Conservation (phyloP, 345 rosid genomes). For the Alliaria petiolata region DNA sequence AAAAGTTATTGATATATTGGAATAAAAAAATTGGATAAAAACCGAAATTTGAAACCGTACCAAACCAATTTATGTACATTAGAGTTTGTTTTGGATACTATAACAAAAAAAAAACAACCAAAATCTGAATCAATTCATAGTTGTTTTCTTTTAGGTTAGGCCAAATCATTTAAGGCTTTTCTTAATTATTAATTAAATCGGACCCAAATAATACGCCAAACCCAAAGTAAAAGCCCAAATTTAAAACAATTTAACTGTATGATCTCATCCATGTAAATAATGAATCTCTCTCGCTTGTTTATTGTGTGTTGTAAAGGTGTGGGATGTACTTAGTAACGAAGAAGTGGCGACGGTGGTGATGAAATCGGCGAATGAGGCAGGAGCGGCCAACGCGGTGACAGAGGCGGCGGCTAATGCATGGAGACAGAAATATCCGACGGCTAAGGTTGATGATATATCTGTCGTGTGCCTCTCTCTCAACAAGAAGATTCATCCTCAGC, state of each 20-base stretch:
- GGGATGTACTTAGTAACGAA: conserved; percentile 76
- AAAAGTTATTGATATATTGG: too few relatives aligned
- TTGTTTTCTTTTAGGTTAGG: neutral
- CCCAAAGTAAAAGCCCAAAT: neutral
- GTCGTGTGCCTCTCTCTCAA: conserved; percentile 58
- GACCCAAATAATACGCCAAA: neutral
- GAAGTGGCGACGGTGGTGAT: conserved; percentile 52
- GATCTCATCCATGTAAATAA: too few relatives aligned
- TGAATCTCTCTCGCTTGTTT: too few relatives aligned
- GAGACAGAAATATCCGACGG: conserved; percentile 56
- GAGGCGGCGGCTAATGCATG: conserved; percentile 62
- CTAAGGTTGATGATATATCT: conserved; percentile 68
- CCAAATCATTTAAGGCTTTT: neutral
- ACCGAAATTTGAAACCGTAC: too few relatives aligned
- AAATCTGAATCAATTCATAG: neutral
- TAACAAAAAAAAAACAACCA: neutral
- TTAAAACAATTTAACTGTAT: too few relatives aligned
- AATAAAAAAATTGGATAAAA: too few relatives aligned
- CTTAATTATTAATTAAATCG: neutral
- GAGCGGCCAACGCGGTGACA: conserved; percentile 55
- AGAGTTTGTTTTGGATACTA: neutral
- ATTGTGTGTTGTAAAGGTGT: conserved; percentile 39
- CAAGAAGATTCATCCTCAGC: conserved; percentile 1
- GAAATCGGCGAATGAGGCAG: conserved; percentile 39
- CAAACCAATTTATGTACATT: neutral